phyloP scores from a whole-genome alignment of 2,329 filamentous ascomycete genomes.

The Chalara sp. region DNA sequence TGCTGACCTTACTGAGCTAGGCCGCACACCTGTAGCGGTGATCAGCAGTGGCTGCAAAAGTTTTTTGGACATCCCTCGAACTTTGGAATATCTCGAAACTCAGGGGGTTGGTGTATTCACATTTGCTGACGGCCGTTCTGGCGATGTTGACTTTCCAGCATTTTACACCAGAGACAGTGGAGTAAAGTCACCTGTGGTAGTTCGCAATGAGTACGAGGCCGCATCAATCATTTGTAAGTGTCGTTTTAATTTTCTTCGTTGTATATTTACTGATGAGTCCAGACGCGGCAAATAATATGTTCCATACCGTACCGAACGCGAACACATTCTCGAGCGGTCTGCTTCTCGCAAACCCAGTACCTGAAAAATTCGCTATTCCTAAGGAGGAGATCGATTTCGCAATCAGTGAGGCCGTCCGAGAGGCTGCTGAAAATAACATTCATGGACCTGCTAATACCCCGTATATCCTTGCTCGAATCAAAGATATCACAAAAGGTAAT shows the following conservation, averaged over 20 bases:
- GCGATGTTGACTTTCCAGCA: constrained; percentile 76
- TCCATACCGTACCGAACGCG: neutral
- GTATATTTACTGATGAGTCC: neutral
- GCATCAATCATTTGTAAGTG: constrained; percentile 73
- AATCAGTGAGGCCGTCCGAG: constrained; percentile 47
- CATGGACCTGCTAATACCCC: constrained; percentile 63
- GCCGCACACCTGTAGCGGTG: constrained; percentile 81
- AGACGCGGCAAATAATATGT: neutral
- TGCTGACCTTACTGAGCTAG: constrained; percentile 89
- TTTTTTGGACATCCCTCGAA: constrained; percentile 86
- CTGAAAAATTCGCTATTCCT: constrained; percentile 50
- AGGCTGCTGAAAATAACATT: constrained; percentile 45
- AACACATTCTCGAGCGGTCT: constrained; percentile 43
- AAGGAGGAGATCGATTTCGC: constrained; percentile 51
- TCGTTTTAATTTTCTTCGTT: neutral
- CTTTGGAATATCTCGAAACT: constrained; percentile 69
- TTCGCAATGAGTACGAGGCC: constrained; percentile 72
- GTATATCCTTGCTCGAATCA: constrained; percentile 61
- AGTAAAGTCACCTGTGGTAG: constrained; percentile 66
- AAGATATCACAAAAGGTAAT: constrained; percentile 56
- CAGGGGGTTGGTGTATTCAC: constrained; percentile 78
- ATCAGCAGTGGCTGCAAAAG: constrained; percentile 91
- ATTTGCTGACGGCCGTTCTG: constrained; percentile 74
- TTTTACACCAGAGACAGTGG: constrained; percentile 92
- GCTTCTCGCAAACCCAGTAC: constrained; percentile 79